Base-by-base conservation (phyloP, 2,329 filamentous ascomycete species). In the Juglanconis oblonga region DNA sequence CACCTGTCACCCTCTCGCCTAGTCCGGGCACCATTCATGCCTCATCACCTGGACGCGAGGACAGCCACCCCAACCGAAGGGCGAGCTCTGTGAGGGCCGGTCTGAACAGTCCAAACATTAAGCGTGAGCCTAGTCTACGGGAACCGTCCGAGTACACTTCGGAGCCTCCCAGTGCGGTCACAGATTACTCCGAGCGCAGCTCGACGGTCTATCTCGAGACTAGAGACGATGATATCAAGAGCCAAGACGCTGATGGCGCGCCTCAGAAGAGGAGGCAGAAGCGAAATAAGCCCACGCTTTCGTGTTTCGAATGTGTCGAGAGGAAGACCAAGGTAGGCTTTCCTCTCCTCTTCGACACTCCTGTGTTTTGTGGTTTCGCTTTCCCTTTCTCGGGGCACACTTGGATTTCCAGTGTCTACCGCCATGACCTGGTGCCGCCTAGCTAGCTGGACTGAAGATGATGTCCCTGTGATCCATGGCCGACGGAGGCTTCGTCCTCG, bases 281-380 rank as follows among this genome's bases (percentile, higher is more conserved):
- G 77, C 85, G 90, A 52, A 94, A 94, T 75, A 94, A 94, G 73
- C 90, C 90, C 3, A 93, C 90, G 1, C 71, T 93, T 64, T 91
- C 88, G 52, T 93, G 90, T 68, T 83, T 87, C 63, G 89, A 92
- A 71, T 94, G 90, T 69, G 90, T 93, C 29, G 89, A 92, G 74
- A 81, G 90, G 66, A 93, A 93, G 76, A 93, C 90, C 31, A 93
- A 91, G 81, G 88, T 88, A 71, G 65, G 81, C 74, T 17, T 36
- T 11, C 31, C 17, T 44, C 11, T 36, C 17, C 45, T 17, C 42
- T 45, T 45, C n/a, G 42, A 9, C 13, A 5, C 29, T 51, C n/a
- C 3, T 35, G 8, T 6, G 10, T 8, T 13, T 14, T 42, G 11
- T 42, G 38, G 2, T 5, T 38, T 42, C 38, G 24, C 24, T 24